Evolutionary conservation across 768 basidiomycete genomes (phyloP), one percentile per base, ranked within the genome.

Genomic region (Xerocomellus dryophilus): DNA sequence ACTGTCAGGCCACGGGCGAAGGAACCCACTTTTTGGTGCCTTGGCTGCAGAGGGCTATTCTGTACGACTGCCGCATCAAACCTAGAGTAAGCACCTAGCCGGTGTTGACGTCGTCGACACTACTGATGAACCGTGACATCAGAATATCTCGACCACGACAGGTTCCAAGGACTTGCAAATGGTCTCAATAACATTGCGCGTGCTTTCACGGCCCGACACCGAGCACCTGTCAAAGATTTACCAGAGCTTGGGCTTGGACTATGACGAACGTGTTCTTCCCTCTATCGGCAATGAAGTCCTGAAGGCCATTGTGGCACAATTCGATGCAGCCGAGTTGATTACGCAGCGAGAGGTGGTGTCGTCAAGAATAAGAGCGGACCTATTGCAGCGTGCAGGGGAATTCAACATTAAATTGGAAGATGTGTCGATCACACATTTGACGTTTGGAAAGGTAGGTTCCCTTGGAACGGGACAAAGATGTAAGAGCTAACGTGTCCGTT

Each of bases 151-250:
- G n/a, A 98, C 97, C 2, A 97, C 91, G 2, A 98, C 97, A 21
- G 97, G 97, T 32, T 98, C 95, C 10, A 98, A 98, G 70, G 94
- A 99, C 70, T 76, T 99, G 74, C 96, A 98, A 73, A 98, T 98
- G 93, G 92, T 99, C 51, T 90, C 95, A 32, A 86, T 99, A 50
- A 98, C 96, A 0, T 81, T 98, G 47, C 90, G 97, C 53, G 96
- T 99, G 34, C 83, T 99, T 61, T 97, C 93, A 21, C 79, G 95
- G 47, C 97, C 97, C 17, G 94, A 98, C 73, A 82, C 88, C 34
- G 74, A 81, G 29, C 91, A 96, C 70, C 79, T 99, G 25, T 68
- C 96, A 18, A 91, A 84, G 75, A 96, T 99, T 68, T 99, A 99
- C 76, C 93, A 97, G 74, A 86, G 81, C 63, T 80, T 99, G 52